Conservation (phyloP, 2,329 filamentous ascomycete species). For the Colletotrichum sp. region DNA sequence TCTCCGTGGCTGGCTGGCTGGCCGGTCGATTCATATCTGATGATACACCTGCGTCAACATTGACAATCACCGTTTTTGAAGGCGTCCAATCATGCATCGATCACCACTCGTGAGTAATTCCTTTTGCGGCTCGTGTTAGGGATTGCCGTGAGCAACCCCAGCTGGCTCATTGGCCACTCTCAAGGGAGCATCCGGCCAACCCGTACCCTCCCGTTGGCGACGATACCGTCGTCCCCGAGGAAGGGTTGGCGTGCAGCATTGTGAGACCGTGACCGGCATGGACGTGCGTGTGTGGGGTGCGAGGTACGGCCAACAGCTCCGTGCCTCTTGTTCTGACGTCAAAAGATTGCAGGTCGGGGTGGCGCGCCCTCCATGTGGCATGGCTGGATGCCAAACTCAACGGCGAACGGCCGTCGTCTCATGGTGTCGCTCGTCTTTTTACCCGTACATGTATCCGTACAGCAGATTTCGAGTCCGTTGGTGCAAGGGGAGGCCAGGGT, state of each 20-base stretch:
- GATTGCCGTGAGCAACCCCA: background rate
- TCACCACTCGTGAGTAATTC: background rate
- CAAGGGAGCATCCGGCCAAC: background rate
- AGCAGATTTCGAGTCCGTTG: conserved; percentile 8
- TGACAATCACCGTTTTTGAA: background rate
- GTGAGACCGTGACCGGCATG: background rate
- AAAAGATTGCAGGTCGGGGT: background rate
- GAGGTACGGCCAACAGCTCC: background rate
- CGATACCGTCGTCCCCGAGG: background rate
- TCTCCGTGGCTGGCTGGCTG: background rate
- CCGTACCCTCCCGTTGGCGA: background rate
- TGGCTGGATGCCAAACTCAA: background rate
- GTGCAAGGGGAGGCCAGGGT: conserved; percentile 5
- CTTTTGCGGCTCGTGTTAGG: background rate
- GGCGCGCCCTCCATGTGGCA: background rate
- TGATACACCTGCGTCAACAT: background rate
- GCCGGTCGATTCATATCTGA: background rate
- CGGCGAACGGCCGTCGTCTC: conserved; percentile 4
- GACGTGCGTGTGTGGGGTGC: background rate
- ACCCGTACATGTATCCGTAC: conserved; percentile 5
- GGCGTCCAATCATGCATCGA: background rate
- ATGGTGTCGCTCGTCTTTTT: conserved; percentile 7
- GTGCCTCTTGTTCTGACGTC: background rate
- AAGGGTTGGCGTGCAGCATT: background rate
- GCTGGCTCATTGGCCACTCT: background rate